These are phyloP conservation scores for Neurospora cerealis DNA, from an alignment of 495 filamentous ascomycete species.

Conservation along the genomic window DNA sequence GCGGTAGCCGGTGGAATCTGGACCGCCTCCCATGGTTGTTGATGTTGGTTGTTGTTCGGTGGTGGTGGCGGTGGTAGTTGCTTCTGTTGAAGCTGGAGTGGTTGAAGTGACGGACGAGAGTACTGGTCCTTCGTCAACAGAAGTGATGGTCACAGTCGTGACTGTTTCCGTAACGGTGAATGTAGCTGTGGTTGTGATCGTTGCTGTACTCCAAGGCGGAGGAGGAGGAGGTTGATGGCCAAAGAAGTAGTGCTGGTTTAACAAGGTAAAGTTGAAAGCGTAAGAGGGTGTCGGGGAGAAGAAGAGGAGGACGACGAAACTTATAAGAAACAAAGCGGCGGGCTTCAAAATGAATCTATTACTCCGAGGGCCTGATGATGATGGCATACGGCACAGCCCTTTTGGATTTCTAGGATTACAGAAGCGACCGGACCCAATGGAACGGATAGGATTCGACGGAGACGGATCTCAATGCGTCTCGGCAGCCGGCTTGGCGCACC, in stretches of 20 bases:
- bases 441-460: neutral
- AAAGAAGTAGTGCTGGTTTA: neutral
- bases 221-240: neutral
- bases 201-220: neutral
- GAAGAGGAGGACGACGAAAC: neutral
- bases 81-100: neutral
- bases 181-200: neutral
- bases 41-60: neutral
- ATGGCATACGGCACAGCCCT: neutral
- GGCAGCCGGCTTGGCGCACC: neutral
- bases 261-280: neutral
- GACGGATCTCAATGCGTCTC: neutral
- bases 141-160: neutral
- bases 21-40: conserved; percentile 37
- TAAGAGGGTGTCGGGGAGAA: neutral
- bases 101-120: neutral
- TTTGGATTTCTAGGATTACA: neutral
- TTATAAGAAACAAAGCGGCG: neutral
- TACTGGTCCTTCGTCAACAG: neutral
- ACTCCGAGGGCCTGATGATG: neutral
- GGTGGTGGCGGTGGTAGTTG: neutral
- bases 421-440: neutral
- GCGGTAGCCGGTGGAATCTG: conserved; percentile 39
- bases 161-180: neutral
- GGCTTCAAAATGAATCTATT: neutral